A percentile compares a stretch with the other conserved stretches of the same genome.
These are phyloP conservation scores for Pharus latifolius DNA, from an alignment of 176 grass and related monocot genomes.

Conservation along the genomic window DNA sequence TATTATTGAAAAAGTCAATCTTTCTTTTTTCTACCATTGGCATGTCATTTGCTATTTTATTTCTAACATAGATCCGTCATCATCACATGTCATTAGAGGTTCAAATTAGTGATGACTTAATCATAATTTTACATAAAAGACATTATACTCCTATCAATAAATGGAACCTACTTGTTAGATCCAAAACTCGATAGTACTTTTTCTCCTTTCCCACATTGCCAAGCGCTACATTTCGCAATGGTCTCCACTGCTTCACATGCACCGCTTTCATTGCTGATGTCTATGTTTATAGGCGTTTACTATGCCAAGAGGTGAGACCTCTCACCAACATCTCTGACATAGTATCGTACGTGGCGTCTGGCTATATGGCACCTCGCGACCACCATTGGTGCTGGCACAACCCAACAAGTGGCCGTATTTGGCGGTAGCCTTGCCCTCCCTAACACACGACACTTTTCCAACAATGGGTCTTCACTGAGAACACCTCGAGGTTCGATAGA, in stretches of 20 bases:
- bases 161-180: no score
- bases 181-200: background rate
- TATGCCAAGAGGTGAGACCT: conserved; percentile 34
- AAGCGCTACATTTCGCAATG: conserved; percentile 14
- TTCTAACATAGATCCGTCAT: no score
- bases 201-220: background rate
- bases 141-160: no score
- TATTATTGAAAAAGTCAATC: no score
- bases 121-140: no score
- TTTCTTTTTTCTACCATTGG: no score
- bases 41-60: no score
- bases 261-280: conserved; percentile 11
- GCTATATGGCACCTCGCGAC: background rate
- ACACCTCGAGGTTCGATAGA: conserved; percentile 21
- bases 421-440: background rate
- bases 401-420: background rate
- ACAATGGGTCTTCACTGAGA: conserved; percentile 33
- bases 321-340: background rate
- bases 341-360: background rate
- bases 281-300: no score
- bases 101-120: no score
- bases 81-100: no score
- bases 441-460: background rate
- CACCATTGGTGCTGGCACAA: conserved; percentile 17
- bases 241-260: conserved; percentile 7